These are phyloP conservation scores for Pseudopithomyces maydicus DNA, from an alignment of 2,329 filamentous ascomycete species.

Conservation along the genomic window DNA sequence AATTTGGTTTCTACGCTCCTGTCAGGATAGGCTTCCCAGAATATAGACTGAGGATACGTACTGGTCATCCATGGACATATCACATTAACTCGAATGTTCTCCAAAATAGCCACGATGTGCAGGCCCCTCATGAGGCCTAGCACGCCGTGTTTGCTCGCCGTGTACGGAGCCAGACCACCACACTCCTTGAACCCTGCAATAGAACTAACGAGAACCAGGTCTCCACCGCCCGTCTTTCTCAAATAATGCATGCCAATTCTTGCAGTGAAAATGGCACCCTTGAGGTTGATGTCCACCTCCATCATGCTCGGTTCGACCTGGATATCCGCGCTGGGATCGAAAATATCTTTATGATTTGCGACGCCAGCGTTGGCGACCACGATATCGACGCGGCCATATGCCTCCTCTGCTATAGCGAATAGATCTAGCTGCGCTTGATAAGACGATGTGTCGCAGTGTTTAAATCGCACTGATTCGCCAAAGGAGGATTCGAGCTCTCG, in stretches of 20 bases:
- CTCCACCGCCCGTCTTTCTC: constrained; percentile 17
- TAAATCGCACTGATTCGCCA: constrained; percentile 15
- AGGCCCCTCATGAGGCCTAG: constrained; percentile 28
- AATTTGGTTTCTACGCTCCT: constrained; percentile 14
- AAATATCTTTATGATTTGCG: constrained; percentile 22
- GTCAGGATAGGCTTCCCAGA: background rate
- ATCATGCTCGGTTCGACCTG: constrained; percentile 21
- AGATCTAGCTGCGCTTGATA: constrained; percentile 20
- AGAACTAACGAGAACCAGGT: constrained; percentile 24
- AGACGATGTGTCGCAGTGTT: constrained; percentile 23
- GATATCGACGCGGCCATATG: constrained; percentile 18
- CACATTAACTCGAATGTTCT: constrained; percentile 26
- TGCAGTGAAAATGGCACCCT: constrained; percentile 23
- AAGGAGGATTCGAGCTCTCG: constrained; percentile 14
- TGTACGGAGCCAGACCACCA: constrained; percentile 23
- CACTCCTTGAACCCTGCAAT: constrained; percentile 29
- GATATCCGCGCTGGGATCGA: constrained; percentile 17
- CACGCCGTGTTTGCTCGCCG: constrained; percentile 30
- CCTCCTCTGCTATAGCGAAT: constrained; percentile 17
- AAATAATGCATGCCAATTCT: constrained; percentile 29
- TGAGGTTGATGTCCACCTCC: constrained; percentile 27
- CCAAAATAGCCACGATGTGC: constrained; percentile 17
- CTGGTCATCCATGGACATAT: constrained; percentile 35
- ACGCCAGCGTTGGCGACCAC: constrained; percentile 25
- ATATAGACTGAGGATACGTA: constrained; percentile 10